Percentiles rank a stretch among this genome's conserved stretches.
Evolutionary conservation across 2,329 filamentous ascomycete genomes (phyloP).

Genomic region (Tolypocladium pustulatum): DNA sequence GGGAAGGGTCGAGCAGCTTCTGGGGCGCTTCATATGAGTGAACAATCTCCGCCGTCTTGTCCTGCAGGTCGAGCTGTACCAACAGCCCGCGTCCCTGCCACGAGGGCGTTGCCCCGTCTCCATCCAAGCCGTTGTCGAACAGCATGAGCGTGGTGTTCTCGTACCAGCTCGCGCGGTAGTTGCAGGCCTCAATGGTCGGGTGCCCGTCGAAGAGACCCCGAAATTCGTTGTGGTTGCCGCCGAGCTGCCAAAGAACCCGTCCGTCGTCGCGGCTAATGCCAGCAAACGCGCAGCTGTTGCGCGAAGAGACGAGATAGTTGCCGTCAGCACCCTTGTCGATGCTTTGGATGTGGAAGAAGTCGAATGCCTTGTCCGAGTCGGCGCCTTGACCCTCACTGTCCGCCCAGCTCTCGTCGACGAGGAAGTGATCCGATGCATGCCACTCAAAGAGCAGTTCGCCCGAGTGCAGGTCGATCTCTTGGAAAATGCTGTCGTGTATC

Average conservation of each 20-base stretch:
- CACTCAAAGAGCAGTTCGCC: conserved; percentile 39
- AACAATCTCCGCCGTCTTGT: conserved; percentile 20
- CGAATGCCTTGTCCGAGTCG: conserved; percentile 26
- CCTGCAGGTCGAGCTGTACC: conserved; percentile 11
- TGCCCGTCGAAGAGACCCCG: conserved; percentile 19
- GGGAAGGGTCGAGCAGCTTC: conserved; percentile 24
- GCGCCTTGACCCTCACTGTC: conserved; percentile 10
- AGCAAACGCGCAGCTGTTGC: conserved; percentile 34
- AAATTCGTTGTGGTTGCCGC: conserved; percentile 33
- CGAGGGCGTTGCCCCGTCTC: not conserved
- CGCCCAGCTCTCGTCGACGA: conserved; percentile 6
- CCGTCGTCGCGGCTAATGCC: conserved; percentile 36
- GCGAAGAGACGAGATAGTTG: conserved; percentile 44
- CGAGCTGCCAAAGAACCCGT: conserved; percentile 40
- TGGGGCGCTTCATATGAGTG: conserved; percentile 18
- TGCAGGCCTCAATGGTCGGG: conserved; percentile 31
- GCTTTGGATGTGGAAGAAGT: conserved; percentile 48
- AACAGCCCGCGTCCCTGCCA: conserved; percentile 14
- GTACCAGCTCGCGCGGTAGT: conserved; percentile 38
- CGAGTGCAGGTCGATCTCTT: conserved; percentile 40
- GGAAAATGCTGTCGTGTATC: conserved; percentile 24
- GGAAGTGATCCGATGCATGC: conserved; percentile 18
- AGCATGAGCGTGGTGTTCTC: conserved; percentile 40
- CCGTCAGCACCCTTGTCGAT: conserved; percentile 38
- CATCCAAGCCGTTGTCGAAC: conserved; percentile 22